Evolutionary conservation across 2,329 filamentous ascomycete genomes (phyloP).

Genomic region (Kalmusia sp.): DNA sequence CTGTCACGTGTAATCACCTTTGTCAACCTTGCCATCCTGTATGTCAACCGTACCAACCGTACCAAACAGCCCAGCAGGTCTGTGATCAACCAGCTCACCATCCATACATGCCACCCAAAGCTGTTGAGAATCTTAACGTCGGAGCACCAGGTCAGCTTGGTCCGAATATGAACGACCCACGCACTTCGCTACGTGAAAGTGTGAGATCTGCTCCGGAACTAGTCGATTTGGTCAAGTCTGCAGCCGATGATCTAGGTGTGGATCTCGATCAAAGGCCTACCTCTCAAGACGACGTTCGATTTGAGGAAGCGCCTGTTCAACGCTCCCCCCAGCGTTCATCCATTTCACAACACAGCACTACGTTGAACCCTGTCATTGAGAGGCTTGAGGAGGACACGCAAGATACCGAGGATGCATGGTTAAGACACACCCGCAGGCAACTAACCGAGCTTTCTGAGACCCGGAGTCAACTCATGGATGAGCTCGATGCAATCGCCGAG

Average conservation of each 20-base stretch:
- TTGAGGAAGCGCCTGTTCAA: constrained; percentile 30
- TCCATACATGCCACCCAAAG: constrained; percentile 25
- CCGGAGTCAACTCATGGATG: constrained; percentile 28
- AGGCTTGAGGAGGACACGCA: constrained; percentile 11
- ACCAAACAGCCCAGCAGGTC: constrained; percentile 8
- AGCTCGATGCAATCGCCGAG: constrained; percentile 39
- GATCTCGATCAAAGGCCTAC: constrained; percentile 35
- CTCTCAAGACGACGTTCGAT: constrained; percentile 31
- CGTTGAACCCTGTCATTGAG: constrained; percentile 8
- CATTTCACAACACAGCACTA: not conserved
- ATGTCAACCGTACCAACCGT: constrained; percentile 10
- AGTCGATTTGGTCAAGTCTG: constrained; percentile 44
- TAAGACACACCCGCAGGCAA: constrained; percentile 26
- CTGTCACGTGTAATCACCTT: constrained; percentile 4
- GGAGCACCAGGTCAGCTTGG: constrained; percentile 29
- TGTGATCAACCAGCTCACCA: constrained; percentile 18
- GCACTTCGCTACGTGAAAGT: constrained; percentile 21
- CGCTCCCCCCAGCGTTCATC: constrained; percentile 12
- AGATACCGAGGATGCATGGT: constrained; percentile 24
- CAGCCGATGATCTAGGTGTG: constrained; percentile 44
- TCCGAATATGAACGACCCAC: constrained; percentile 42
- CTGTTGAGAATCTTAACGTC: constrained; percentile 35
- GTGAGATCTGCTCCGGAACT: constrained; percentile 44
- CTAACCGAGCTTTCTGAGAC: constrained; percentile 29
- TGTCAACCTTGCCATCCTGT: constrained; percentile 7